phyloP scores from a whole-genome alignment of 2,329 filamentous ascomycete genomes.

The Trichoderma koningiopsis region DNA sequence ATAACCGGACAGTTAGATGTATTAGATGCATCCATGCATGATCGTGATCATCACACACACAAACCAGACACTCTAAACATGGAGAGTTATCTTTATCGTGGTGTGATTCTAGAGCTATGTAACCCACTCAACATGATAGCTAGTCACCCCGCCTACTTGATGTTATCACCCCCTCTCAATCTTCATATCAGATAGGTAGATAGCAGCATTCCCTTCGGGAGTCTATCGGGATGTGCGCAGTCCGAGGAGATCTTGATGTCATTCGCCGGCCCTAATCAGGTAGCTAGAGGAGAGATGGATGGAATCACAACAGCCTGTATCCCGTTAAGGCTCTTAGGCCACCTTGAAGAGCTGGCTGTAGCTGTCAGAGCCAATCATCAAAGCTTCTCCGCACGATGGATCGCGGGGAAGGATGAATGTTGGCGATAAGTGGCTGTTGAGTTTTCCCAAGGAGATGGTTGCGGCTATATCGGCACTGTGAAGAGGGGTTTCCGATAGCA shows the following conservation, averaged over 20 bases:
- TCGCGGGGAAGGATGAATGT: conserved; percentile 21
- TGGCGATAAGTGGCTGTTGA: conserved; percentile 16
- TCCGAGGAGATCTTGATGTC: neutral
- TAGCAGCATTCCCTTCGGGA: neutral
- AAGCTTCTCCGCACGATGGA: conserved; percentile 18
- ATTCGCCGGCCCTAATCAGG: neutral
- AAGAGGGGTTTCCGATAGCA: neutral
- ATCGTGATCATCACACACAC: neutral
- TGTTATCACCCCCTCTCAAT: neutral
- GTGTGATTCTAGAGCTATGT: neutral
- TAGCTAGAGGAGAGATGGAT: neutral
- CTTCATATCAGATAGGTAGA: neutral
- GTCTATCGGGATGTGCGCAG: conserved; percentile 9
- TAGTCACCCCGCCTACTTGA: neutral
- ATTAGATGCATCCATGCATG: neutral
- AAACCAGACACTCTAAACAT: neutral
- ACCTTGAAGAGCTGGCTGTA: neutral
- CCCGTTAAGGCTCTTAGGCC: neutral
- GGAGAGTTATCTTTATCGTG: neutral
- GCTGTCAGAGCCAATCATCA: neutral
- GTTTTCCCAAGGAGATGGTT: neutral
- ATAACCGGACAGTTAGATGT: neutral
- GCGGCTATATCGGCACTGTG: conserved; percentile 9
- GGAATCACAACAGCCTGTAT: neutral
- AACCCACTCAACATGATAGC: conserved; percentile 1